Evolutionary conservation across 1,139 yeast genomes (phyloP).

Genomic region (Blastobotrys serpentis): DNA sequence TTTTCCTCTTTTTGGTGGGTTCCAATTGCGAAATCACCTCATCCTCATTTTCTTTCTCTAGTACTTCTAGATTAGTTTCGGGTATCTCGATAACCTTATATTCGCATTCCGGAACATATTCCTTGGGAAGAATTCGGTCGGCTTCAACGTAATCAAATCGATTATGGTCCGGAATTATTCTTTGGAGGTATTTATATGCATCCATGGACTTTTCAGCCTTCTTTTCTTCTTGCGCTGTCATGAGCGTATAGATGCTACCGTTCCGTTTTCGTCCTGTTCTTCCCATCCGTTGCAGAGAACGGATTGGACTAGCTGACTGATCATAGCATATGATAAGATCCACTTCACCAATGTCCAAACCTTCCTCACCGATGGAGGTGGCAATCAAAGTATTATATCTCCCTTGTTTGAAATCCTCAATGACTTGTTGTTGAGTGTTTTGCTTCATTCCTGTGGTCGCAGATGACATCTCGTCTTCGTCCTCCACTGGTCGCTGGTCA

Average conservation of each 20-base stretch:
- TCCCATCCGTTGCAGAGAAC: constrained; percentile 94
- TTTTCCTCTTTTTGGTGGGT: constrained; percentile 12
- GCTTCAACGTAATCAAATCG: constrained; percentile 41
- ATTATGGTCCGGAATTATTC: constrained; percentile 43
- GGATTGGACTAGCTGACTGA: constrained; percentile 89
- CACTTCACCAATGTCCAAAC: constrained; percentile 96
- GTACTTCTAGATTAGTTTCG: constrained; percentile 60
- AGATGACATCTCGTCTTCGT: constrained; percentile 16
- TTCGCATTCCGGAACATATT: constrained; percentile 54
- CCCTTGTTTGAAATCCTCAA: constrained; percentile 70
- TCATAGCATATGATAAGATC: constrained; percentile 91
- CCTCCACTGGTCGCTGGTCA: constrained; percentile 23
- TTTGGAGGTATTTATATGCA: constrained; percentile 78
- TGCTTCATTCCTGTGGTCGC: constrained; percentile 41
- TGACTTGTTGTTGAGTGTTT: constrained; percentile 53
- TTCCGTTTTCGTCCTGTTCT: constrained; percentile 95
- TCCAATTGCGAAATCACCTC: constrained; percentile 50
- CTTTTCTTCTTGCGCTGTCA: constrained; percentile 72
- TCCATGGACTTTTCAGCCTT: constrained; percentile 85
- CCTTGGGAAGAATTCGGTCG: constrained; percentile 66
- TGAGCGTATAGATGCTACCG: constrained; percentile 76
- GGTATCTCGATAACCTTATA: constrained; percentile 63
- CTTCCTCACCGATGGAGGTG: constrained; percentile 98
- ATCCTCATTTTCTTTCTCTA: constrained; percentile 60
- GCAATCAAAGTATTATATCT: constrained; percentile 80